Base-by-base conservation (phyloP, 805 yeast species). In the Hanseniaspora taiwanica region DNA sequence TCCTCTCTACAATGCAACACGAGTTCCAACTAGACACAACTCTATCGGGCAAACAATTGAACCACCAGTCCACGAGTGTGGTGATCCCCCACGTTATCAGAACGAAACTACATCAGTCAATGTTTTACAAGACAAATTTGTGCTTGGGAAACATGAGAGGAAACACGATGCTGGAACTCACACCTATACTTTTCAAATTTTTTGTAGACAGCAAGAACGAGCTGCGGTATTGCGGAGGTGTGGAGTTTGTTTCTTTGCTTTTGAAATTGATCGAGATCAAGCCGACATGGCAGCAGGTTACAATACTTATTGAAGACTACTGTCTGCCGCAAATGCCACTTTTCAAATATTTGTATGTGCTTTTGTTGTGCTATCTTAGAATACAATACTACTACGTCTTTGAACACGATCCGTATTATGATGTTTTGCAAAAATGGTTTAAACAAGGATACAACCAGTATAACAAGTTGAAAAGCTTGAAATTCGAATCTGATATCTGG, bases 261-360 rank as follows among this genome's bases (percentile, higher is more conserved):
- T 73, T 84, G 51, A 76, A 89, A 46, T 55, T 89, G 43, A 64
- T 87, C 4, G 94, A 89, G 56, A 58, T 91, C 14, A 74, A 74
- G 45, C 96, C 96, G 6, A 51, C 53, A 2, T 44, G 48, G 43
- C 50, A 49, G 2, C 61, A 58, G 42, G 12, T 58, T n/a, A 14
- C 27, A 9, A 27, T 35, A 2, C 27, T 58, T 0, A 50, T 68
- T 1, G 50, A 53, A 9, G 33, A n/a, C 9, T 29, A 29, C 33
- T 29, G 33, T 29, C 9, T 29, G 81, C 74, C 4, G 72, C 83
- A 4, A 52, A 82, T 2, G 52, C 62, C 14, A 68, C 75, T 40
- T 68, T 72, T 46, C 59, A 83, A 84, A 57, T 86, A 85, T 52
- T 58, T 84, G 37, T 74, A 81, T 1, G 79, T 82, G 1, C 54